Evolutionary conservation across 1,284 basidiomycete species (phyloP).

Genomic region (Ustilago esculenta): DNA sequence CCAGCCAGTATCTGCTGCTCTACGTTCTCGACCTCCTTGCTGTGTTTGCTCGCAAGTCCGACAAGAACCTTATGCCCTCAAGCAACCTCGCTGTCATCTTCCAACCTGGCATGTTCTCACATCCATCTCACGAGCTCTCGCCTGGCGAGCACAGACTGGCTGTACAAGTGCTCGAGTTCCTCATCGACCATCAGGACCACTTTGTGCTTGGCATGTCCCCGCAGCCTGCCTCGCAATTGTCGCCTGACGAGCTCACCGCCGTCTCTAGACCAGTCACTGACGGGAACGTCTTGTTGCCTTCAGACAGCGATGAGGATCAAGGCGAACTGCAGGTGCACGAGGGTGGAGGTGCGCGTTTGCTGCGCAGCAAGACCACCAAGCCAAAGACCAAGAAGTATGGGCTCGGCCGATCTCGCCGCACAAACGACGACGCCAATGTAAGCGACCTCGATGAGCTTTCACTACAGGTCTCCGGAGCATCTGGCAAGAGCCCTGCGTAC

Average conservation of each 20-base stretch:
- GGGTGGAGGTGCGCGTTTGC: conserved; percentile 60
- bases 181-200: conserved; percentile 74
- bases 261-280: conserved; percentile 46
- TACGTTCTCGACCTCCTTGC: conserved; percentile 95
- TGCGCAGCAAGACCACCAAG: conserved; percentile 48
- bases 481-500: conserved; percentile 17
- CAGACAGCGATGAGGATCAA: conserved; percentile 66
- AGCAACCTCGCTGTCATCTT: conserved; percentile 71
- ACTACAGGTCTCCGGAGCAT: conserved; percentile 12
- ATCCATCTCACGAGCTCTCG: conserved; percentile 75
- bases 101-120: conserved; percentile 74
- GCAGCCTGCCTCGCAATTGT: conserved; percentile 53
- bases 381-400: conserved; percentile 27
- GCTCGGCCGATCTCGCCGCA: conserved; percentile 16
- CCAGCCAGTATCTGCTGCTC: conserved; percentile 91
- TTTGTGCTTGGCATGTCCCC: conserved; percentile 63
- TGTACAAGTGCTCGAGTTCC: conserved; percentile 90
- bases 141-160: conserved; percentile 80
- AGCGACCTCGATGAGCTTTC: conserved; percentile 30
- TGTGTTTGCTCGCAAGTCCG: conserved; percentile 88
- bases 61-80: conserved; percentile 94
- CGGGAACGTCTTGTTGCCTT: conserved; percentile 49
- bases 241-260: conserved; percentile 55
- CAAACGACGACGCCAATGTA: conserved; percentile 11
- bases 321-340: conserved; percentile 60